A percentile compares a stretch with the other conserved stretches of the same genome.
Conservation (phyloP, 2,329 filamentous ascomycete genomes). For the Hymenotorrendiella dingleyae region DNA sequence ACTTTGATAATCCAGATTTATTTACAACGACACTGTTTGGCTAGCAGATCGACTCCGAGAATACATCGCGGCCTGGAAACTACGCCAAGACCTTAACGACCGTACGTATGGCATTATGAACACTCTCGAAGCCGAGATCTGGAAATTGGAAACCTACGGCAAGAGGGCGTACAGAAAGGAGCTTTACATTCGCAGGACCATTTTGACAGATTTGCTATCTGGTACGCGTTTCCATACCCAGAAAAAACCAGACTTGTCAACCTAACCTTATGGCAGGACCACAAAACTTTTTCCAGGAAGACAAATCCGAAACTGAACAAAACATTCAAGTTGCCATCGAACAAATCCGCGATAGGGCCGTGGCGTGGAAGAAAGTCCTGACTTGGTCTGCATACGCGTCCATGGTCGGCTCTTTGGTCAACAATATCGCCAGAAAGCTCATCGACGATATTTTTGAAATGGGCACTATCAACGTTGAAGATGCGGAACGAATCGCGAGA, state of each 20-base stretch:
- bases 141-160: slow-evolving; percentile 53
- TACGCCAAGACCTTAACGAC: slow-evolving; percentile 44
- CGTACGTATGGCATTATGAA: slow-evolving; percentile 49
- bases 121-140: slow-evolving; percentile 54
- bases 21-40: slow-evolving; percentile 64
- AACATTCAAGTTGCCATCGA: slow-evolving; percentile 47
- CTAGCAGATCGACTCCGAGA: slow-evolving; percentile 51
- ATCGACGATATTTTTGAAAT: slow-evolving; percentile 59
- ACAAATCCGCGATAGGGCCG: slow-evolving; percentile 48
- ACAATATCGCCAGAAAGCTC: slow-evolving; percentile 53
- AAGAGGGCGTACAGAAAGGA: slow-evolving; percentile 56
- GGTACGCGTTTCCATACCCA: slow-evolving; percentile 33
- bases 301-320: slow-evolving; percentile 40
- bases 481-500: slow-evolving; percentile 55
- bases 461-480: slow-evolving; percentile 54
- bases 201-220: slow-evolving; percentile 56
- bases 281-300: slow-evolving; percentile 54
- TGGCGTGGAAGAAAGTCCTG: slow-evolving; percentile 52
- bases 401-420: slow-evolving; percentile 53
- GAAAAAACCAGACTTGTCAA: no score
- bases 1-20: slow-evolving; percentile 51
- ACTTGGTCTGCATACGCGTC: slow-evolving; percentile 57
- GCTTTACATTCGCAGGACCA: slow-evolving; percentile 53
- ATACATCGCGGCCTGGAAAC: slow-evolving; percentile 46
- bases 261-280: no score